Evolutionary conservation across 83 land plant species (phyloP).

Genomic region (Picea engelmannii): DNA sequence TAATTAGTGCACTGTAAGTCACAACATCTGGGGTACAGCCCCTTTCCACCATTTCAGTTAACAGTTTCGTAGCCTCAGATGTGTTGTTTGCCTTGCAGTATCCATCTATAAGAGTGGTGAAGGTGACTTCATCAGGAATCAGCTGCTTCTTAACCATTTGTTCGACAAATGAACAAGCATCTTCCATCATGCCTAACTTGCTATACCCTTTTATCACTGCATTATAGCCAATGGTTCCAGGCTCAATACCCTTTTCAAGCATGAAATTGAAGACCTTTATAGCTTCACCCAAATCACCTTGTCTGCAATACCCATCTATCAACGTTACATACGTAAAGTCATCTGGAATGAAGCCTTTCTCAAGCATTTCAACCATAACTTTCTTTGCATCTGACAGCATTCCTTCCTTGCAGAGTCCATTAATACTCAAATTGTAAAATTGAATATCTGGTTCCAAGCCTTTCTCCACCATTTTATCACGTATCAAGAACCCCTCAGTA

Average conservation of each 20-base stretch:
- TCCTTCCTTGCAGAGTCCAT: conserved; percentile 75
- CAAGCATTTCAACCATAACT: conserved; percentile 67
- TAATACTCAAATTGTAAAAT: conserved; percentile 69
- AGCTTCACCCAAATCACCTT: conserved; percentile 43
- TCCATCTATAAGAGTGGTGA: conserved; percentile 73
- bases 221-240: conserved; percentile 49
- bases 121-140: conserved; percentile 61
- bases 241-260: conserved; percentile 34
- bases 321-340: conserved; percentile 65
- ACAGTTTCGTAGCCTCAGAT: conserved; percentile 47
- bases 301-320: conserved; percentile 66
- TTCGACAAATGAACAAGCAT: conserved; percentile 52
- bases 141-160: conserved; percentile 31
- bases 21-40: conserved; percentile 62
- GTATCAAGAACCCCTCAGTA: conserved; percentile 53
- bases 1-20: conserved; percentile 75
- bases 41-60: conserved; percentile 40
- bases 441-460: conserved; percentile 62
- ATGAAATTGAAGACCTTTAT: conserved; percentile 37
- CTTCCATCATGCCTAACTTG: conserved; percentile 51
- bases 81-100: conserved; percentile 64
- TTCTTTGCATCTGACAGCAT: conserved; percentile 58
- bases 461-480: conserved; percentile 54
- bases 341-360: conserved; percentile 52
- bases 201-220: conserved; percentile 70